Conservation (phyloP, 768 basidiomycete species). For the Fomitopsis pulvina region DNA sequence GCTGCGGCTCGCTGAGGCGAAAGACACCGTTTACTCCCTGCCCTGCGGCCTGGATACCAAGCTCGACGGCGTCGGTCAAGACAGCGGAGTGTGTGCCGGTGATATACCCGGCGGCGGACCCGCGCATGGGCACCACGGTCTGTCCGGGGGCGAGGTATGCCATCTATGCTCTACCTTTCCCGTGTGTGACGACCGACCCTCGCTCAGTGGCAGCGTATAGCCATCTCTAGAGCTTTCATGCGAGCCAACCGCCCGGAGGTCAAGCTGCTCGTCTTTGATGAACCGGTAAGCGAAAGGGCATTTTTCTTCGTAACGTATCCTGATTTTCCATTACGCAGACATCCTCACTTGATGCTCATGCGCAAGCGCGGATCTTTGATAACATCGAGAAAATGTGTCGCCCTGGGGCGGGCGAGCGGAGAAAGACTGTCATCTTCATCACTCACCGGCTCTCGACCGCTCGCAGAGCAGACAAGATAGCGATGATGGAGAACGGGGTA, state of each 20-base stretch:
- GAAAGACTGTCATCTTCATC: conserved; percentile 75
- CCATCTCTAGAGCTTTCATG: conserved; percentile 85
- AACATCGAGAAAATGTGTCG: conserved; percentile 63
- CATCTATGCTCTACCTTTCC: background rate
- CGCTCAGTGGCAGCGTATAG: conserved; percentile 78
- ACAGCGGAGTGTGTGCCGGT: conserved; percentile 18
- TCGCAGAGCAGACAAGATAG: conserved; percentile 78
- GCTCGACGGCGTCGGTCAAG: conserved; percentile 58
- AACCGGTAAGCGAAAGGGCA: conserved; percentile 49
- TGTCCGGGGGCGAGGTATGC: conserved; percentile 81
- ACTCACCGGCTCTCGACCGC: conserved; percentile 80
- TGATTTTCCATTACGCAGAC: conserved; percentile 37
- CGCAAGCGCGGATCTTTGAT: conserved; percentile 74
- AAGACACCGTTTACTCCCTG: conserved; percentile 53
- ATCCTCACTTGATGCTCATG: conserved; percentile 72
- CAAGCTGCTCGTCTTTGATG: conserved; percentile 79
- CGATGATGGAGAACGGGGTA: conserved; percentile 77
- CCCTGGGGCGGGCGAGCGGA: conserved; percentile 45
- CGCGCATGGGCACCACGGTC: conserved; percentile 46
- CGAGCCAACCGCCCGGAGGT: conserved; percentile 67
- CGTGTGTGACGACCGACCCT: background rate
- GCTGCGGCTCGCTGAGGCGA: conserved; percentile 67
- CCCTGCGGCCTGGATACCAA: conserved; percentile 70
- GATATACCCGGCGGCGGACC: conserved; percentile 14
- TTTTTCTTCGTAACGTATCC: background rate